phyloP scores from a whole-genome alignment of 441 rosid species.

The Erysimum pusillum region DNA sequence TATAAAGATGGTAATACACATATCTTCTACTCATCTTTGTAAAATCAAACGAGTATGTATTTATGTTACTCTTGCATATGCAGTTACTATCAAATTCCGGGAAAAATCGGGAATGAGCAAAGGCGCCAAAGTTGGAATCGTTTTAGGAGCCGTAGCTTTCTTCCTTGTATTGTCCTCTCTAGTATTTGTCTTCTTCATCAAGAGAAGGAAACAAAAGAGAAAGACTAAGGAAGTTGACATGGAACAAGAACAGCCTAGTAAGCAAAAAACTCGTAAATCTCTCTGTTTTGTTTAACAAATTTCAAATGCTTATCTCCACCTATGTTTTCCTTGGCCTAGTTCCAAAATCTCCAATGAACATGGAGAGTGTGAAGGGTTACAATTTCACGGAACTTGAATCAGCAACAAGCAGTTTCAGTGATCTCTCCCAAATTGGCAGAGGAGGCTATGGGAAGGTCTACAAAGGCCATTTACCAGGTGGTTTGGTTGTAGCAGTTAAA shows the following conservation, averaged over 20 bases:
- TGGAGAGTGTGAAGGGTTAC: slow-evolving; percentile 83
- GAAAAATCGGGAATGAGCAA: slow-evolving; percentile 57
- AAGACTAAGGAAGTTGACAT: background rate
- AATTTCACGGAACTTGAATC: slow-evolving; percentile 67
- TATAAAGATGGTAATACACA: slow-evolving; percentile 61
- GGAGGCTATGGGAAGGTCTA: slow-evolving; percentile 94
- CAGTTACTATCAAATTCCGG: slow-evolving; percentile 15
- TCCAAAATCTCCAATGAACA: slow-evolving; percentile 59
- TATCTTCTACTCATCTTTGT: slow-evolving; percentile 7
- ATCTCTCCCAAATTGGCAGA: slow-evolving; percentile 71
- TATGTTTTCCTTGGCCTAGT: slow-evolving; percentile 51
- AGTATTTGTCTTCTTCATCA: slow-evolving; percentile 47
- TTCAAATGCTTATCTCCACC: slow-evolving; percentile 21
- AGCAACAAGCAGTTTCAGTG: slow-evolving; percentile 72
- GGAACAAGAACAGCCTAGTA: slow-evolving; percentile 32
- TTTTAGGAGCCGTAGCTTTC: slow-evolving; percentile 69
- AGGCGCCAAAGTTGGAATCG: slow-evolving; percentile 67
- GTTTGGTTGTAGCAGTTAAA: slow-evolving; percentile 75
- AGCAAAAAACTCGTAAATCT: background rate
- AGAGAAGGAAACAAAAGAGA: slow-evolving; percentile 25
- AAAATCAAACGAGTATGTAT: background rate
- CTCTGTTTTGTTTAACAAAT: slow-evolving; percentile 38
- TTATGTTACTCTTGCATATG: background rate
- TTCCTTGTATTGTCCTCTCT: slow-evolving; percentile 71
- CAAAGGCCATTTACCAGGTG: slow-evolving; percentile 68